Percentiles rank a stretch among this genome's conserved stretches.
Conservation (phyloP, 2,329 filamentous ascomycete genomes). For the Colletotrichum viniferum region DNA sequence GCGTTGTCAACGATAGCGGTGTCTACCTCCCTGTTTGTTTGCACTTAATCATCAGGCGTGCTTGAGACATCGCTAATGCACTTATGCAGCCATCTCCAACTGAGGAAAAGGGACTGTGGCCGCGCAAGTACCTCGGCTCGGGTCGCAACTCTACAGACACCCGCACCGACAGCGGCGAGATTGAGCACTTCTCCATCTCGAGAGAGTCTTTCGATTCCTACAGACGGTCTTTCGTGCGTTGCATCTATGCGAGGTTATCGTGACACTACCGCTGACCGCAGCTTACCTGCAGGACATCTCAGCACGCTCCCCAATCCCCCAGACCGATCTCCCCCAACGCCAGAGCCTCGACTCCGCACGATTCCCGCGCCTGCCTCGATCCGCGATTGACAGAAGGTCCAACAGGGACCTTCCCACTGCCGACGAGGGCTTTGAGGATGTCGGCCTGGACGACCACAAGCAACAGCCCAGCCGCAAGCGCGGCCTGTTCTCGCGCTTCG, state of each 20-base stretch:
- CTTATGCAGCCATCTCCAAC: conserved; percentile 77
- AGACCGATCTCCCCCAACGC: conserved; percentile 65
- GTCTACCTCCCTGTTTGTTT: conserved; percentile 85
- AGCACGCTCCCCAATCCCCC: conserved; percentile 77
- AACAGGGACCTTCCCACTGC: conserved; percentile 68
- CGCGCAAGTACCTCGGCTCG: conserved; percentile 51
- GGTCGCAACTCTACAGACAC: conserved; percentile 61
- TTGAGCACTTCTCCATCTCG: conserved; percentile 93
- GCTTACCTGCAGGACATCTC: conserved; percentile 75
- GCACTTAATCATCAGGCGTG: conserved; percentile 3
- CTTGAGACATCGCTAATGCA: conserved; percentile 28
- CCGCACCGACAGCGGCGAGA: conserved; percentile 70
- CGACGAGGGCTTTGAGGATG: conserved; percentile 86
- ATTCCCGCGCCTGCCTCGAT: conserved; percentile 65
- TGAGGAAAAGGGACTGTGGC: conserved; percentile 85
- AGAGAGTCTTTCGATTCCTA: conserved; percentile 98
- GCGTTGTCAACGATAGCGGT: conserved; percentile 93
- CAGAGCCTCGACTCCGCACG: conserved; percentile 82
- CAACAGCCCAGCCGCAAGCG: conserved; percentile 53
- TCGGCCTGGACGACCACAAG: conserved; percentile 81
- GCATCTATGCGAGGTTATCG: background rate
- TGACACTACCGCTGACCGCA: background rate
- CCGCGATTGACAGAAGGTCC: conserved; percentile 60
- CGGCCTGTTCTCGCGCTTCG: conserved; percentile 81
- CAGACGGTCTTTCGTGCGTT: conserved; percentile 86